Evolutionary conservation across 2,329 filamentous ascomycete genomes (phyloP), one percentile per base, ranked within the genome.

Genomic region (Alternaria tenuissima): DNA sequence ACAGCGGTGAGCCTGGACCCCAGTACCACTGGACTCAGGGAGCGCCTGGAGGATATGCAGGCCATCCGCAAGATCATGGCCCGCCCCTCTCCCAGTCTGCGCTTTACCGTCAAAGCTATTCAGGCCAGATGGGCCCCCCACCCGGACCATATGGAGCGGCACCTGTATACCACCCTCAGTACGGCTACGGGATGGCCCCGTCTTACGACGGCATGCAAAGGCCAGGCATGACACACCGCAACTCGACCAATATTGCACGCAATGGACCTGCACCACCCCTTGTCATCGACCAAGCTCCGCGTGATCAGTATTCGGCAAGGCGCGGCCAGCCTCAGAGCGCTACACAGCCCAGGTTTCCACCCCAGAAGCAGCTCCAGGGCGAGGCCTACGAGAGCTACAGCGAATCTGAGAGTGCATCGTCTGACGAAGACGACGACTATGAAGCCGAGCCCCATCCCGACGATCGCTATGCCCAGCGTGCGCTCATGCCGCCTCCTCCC

Each of bases 31-130:
- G 63, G 61, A 41, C 36, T 11, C 62, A 63, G 28, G 69, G 65
- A 56, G 73, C 71, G 66, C 66, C 64, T 48, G 48, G 54, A 26
- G 24, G 24, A 7, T 26, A 26, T 26, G 24, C 24, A 26, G 24
- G 24, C 42, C 67, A 65, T 1, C 71, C 68, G 32, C 68, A 68
- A 9, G 71, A 74, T 11, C 69, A 62, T 52, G 75, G 75, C 14
- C 76, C 76, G 28, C 76, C 77, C 7, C 76, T 57, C 5, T 66
- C 77, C 5, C 62, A 68, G 57, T 76, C 74, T 34, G 74, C 73
- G 6, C 71, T 70, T 16, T 70, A 69, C 51, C 70, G 52, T 18
- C 51, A 64, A 44, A 14, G 38, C 58, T 55, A 67, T 62, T 39
- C 67, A 49, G 14, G 62, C 18, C 26, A 30, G 44, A 59, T 59